Evolutionary conservation across 208 protist species (phyloP).

Genomic region (Leishmania aethiopica): DNA sequence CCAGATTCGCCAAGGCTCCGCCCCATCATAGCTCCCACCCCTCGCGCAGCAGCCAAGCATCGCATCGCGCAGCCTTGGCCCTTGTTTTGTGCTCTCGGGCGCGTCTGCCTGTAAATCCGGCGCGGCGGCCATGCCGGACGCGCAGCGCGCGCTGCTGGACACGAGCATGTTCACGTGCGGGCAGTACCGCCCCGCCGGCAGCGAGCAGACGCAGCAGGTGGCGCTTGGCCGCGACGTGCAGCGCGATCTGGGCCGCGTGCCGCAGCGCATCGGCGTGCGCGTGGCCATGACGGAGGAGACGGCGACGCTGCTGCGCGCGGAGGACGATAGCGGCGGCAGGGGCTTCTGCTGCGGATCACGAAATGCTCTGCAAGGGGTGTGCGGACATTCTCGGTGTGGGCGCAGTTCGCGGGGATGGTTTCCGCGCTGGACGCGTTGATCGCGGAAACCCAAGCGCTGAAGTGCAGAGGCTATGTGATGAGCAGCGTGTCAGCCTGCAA

Average conservation of each 20-base stretch:
- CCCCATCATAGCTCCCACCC: background rate
- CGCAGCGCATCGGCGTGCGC: conserved; percentile 26
- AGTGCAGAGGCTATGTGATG: background rate
- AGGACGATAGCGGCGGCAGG: background rate
- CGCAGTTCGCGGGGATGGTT: background rate
- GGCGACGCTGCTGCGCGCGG: conserved; percentile 33
- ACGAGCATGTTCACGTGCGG: conserved; percentile 30
- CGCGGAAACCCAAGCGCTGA: background rate
- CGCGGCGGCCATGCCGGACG: conserved; percentile 1
- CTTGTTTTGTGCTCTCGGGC: background rate
- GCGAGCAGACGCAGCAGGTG: conserved; percentile 25
- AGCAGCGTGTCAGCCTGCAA: background rate
- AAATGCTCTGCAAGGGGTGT: background rate
- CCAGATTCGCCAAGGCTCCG: background rate
- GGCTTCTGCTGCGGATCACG: background rate
- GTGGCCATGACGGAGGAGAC: conserved; percentile 50
- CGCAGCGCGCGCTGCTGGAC: conserved; percentile 24
- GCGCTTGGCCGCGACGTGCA: conserved; percentile 35
- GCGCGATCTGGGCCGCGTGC: conserved; percentile 28
- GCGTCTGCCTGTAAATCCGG: background rate
- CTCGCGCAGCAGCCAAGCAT: background rate
- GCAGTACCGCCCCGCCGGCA: conserved; percentile 12
- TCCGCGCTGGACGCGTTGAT: background rate
- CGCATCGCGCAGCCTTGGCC: background rate
- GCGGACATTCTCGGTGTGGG: background rate